Conservation (phyloP, 2,329 filamentous ascomycete genomes). For the Raffaelea deltoideospora region DNA sequence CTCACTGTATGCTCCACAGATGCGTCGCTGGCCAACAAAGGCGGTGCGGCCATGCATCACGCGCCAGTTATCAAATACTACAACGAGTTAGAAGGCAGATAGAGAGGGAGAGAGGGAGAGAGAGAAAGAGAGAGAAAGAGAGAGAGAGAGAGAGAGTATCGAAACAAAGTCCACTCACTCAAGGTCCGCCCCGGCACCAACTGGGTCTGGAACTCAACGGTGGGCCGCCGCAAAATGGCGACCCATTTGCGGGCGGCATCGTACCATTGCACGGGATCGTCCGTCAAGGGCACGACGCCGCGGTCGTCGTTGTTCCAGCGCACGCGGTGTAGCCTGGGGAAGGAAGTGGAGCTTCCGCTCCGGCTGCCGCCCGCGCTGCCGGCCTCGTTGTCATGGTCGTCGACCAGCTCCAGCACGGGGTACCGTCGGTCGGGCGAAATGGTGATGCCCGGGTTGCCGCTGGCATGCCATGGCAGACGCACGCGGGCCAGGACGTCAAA, state of each 20-base stretch:
- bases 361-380: background rate
- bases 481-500: constrained; percentile 42
- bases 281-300: constrained; percentile 46
- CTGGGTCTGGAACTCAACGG: constrained; percentile 66
- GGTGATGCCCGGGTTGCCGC: constrained; percentile 69
- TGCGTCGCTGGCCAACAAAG: constrained; percentile 71
- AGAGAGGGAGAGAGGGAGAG: background rate
- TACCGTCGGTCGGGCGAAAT: constrained; percentile 58
- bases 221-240: constrained; percentile 46
- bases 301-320: constrained; percentile 93
- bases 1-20: constrained; percentile 85
- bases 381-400: constrained; percentile 11
- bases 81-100: too few relatives aligned
- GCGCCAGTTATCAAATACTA: constrained; percentile 93
- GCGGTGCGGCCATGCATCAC: constrained; percentile 74
- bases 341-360: background rate
- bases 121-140: background rate
- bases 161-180: constrained; percentile 33
- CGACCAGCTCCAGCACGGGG: constrained; percentile 54
- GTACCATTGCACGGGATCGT: constrained; percentile 54
- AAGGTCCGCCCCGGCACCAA: constrained; percentile 63
- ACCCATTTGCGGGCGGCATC: constrained; percentile 62
- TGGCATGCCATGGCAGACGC: constrained; percentile 65
- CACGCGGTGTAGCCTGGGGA: constrained; percentile 35
- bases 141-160: background rate